Evolutionary conservation across 2,329 filamentous ascomycete species (phyloP).

Genomic region (Diaporthe destruens): DNA sequence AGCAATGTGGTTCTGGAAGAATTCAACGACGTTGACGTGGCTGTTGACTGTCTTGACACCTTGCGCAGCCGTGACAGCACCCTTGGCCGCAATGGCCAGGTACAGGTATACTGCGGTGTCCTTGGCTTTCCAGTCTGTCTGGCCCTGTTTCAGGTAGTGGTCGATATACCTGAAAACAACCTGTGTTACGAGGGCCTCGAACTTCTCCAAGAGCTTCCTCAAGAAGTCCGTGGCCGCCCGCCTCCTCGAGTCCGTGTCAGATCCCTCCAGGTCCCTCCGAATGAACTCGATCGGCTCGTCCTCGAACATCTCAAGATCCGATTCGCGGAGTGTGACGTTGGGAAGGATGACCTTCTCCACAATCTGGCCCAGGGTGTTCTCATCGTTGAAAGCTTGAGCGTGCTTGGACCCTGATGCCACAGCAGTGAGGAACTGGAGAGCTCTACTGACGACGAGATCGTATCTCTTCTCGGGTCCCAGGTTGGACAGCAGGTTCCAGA

Average conservation of each 20-base stretch:
- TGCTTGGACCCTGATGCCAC: slow-evolving; percentile 84
- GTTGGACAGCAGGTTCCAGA: slow-evolving; percentile 90
- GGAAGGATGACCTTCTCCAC: slow-evolving; percentile 96
- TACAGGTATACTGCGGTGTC: slow-evolving; percentile 98
- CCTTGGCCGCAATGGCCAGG: slow-evolving; percentile 93
- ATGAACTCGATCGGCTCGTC: slow-evolving; percentile 99
- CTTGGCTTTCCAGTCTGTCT: slow-evolving; percentile 94
- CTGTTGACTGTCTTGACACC: slow-evolving; percentile 92
- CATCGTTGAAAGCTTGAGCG: slow-evolving; percentile 86
- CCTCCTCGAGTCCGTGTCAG: slow-evolving; percentile 92
- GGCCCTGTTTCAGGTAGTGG: slow-evolving; percentile 85
- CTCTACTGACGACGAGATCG: slow-evolving; percentile 93
- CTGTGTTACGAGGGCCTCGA: slow-evolving; percentile 84
- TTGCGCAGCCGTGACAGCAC: slow-evolving; percentile 85
- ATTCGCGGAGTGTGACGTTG: slow-evolving; percentile 91
- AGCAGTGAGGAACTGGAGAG: slow-evolving; percentile 92
- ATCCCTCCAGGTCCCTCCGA: slow-evolving; percentile 92
- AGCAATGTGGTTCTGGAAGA: slow-evolving; percentile 93
- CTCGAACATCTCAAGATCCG: slow-evolving; percentile 95
- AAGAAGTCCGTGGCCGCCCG: slow-evolving; percentile 96
- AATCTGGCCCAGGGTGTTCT: slow-evolving; percentile 83
- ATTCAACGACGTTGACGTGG: slow-evolving; percentile 90
- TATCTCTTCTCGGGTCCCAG: slow-evolving; percentile 92
- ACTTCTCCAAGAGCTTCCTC: slow-evolving; percentile 87
- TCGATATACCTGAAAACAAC: slow-evolving; percentile 91